Evolutionary conservation across 1,284 basidiomycete genomes (phyloP), one percentile per base, ranked within the genome.

Genomic region (Irpex lacteus): DNA sequence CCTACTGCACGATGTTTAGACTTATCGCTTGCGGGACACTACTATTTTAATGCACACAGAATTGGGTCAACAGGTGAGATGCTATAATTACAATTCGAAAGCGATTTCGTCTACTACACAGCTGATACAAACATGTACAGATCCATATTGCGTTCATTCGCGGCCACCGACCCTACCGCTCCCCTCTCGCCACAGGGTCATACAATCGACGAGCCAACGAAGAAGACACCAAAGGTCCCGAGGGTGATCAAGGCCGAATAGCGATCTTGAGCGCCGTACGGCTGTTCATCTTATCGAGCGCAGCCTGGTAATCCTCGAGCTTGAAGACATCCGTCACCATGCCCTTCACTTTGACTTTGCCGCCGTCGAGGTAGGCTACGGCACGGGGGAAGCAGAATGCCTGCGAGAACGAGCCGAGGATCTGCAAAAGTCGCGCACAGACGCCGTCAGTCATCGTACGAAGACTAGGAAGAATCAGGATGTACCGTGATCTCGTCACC

Each of bases 341-440:
- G 5, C 47, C 63, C 58, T 13, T 40, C 6, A 38, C 34, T 26
- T 62, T 83, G 60, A 83, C 80, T 65, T 79, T 82, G 87, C 85
- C 85, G 63, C 80, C 80, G 68, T 88, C 86, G 55, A 88, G 80
- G 70, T 87, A 85, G 5, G 80, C 82, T 32, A 88, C 81, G 2
- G 86, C 85, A 54, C 85, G 82, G 21, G 85, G 84, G 81, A 88
- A 87, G 76, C 85, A 87, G 77, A 79, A 80, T 34, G 80, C 81
- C 71, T 86, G 85, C 32, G 83, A 81, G 78, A 87, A 86, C 36
- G 85, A 86, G 60, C 84, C 84, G 69, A 86, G 83, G 73, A 86
- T 84, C 81, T 82, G 64, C 32, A 26, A 18, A 52, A 49, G 50
- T 54, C n/a, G n/a, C 55, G 32, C 65, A 59, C 36, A 36, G 5